These are phyloP conservation scores for Starmerella ratchasimensis DNA, from an alignment of 805 yeast genomes.

Conservation along the genomic window DNA sequence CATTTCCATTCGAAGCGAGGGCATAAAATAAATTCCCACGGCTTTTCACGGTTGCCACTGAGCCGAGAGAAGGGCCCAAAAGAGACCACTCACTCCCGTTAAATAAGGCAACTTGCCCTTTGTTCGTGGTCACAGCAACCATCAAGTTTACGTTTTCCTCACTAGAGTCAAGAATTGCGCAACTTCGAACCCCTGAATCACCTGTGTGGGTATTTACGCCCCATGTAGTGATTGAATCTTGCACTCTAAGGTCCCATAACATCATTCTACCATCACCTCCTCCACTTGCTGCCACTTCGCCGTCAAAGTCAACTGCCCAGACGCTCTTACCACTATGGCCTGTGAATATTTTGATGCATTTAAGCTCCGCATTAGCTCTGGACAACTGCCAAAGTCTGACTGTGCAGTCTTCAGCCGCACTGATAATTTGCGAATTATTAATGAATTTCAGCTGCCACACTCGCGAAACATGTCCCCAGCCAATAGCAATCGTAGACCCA, in stretches of 20 bases:
- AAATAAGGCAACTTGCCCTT: not conserved
- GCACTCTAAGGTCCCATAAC: conserved; percentile 35
- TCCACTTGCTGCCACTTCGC: conserved; percentile 61
- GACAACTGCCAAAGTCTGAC: conserved; percentile 55
- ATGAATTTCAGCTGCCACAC: conserved; percentile 71
- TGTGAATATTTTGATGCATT: conserved; percentile 39
- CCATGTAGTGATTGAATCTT: not conserved
- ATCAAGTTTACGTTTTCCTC: not conserved
- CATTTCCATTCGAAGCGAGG: conserved; percentile 5
- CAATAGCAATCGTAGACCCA: conserved; percentile 53
- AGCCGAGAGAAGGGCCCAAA: not conserved
- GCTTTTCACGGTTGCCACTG: conserved; percentile 9
- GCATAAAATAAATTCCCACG: conserved; percentile 1
- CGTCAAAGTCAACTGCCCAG: conserved; percentile 46
- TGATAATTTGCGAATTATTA: conserved; percentile 33
- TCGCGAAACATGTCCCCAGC: conserved; percentile 95
- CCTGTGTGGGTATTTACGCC: conserved; percentile 1
- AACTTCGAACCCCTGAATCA: conserved; percentile 2
- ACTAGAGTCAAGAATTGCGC: not conserved
- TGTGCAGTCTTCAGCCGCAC: conserved; percentile 81
- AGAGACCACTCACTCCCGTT: not conserved
- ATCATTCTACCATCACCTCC: conserved; percentile 87
- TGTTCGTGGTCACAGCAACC: not conserved
- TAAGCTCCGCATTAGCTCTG: conserved; percentile 23
- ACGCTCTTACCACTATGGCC: conserved; percentile 75